A percentile compares a stretch with the other conserved stretches of the same genome.
phyloP scores from a whole-genome alignment of 1,284 basidiomycete genomes.

The Marasmius tenuissimus region DNA sequence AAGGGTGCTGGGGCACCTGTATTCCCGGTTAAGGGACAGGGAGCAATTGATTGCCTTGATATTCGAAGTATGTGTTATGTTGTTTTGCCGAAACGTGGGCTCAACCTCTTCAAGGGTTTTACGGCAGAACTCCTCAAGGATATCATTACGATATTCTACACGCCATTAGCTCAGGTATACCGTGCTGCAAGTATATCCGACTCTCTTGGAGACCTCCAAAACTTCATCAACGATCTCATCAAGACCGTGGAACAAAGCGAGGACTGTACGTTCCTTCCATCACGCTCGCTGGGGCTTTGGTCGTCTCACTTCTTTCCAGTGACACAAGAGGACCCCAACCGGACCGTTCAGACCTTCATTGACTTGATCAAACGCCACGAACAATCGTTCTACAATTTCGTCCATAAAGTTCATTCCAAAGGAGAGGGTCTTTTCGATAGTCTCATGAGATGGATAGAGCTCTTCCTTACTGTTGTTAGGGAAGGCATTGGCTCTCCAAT shows the following conservation, averaged over 20 bases:
- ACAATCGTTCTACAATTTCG: constrained; percentile 94
- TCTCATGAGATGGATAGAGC: constrained; percentile 97
- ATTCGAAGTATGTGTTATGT: constrained; percentile 71
- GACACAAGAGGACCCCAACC: constrained; percentile 80
- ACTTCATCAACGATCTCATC: constrained; percentile 95
- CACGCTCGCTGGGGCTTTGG: neutral
- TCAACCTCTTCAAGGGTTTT: constrained; percentile 61
- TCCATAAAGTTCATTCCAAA: constrained; percentile 98
- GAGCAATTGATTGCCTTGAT: constrained; percentile 93
- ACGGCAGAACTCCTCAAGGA: constrained; percentile 96
- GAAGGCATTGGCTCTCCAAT: constrained; percentile 79
- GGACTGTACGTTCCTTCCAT: constrained; percentile 62
- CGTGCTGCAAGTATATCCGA: constrained; percentile 97
- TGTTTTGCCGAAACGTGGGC: neutral
- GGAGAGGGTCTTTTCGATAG: constrained; percentile 93
- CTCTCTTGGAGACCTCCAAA: constrained; percentile 89
- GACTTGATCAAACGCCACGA: constrained; percentile 94
- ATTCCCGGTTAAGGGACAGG: constrained; percentile 82
- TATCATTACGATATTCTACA: constrained; percentile 98
- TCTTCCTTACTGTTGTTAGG: constrained; percentile 90
- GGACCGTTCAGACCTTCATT: constrained; percentile 92
- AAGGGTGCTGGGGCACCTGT: constrained; percentile 75
- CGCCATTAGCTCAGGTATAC: constrained; percentile 98
- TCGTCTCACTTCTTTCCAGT: constrained; percentile 43
- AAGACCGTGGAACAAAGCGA: constrained; percentile 92